Conservation (phyloP, 2,329 filamentous ascomycete species). For the Diaporthe sp. region DNA sequence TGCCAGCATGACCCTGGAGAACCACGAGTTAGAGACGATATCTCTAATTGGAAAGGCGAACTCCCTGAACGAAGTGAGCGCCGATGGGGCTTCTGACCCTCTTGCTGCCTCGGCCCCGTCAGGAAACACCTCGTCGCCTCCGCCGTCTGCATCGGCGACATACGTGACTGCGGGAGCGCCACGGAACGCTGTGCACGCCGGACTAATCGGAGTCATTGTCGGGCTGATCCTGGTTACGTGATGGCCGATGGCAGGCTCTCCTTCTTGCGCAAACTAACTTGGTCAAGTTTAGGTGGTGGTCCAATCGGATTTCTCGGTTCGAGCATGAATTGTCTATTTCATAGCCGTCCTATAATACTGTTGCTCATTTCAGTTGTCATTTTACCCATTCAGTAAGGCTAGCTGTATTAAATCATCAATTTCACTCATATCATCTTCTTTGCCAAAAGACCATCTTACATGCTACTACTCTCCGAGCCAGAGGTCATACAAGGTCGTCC, state of each 20-base stretch:
- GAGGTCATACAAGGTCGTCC: not conserved
- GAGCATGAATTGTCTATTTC: constrained; percentile 16
- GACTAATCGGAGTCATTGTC: not conserved
- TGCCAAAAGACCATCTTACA: not conserved
- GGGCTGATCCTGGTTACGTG: constrained; percentile 18
- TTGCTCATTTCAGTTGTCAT: constrained; percentile 26
- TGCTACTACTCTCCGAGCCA: not conserved
- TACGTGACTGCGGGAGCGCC: constrained; percentile 32
- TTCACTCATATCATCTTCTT: not conserved
- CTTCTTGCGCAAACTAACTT: constrained; percentile 9
- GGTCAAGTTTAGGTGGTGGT: constrained; percentile 6
- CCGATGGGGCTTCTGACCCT: not conserved
- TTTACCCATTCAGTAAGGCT: not conserved
- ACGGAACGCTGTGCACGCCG: constrained; percentile 1
- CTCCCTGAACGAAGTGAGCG: not conserved
- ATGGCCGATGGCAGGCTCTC: not conserved
- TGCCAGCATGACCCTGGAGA: constrained; percentile 22
- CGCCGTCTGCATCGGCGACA: constrained; percentile 7
- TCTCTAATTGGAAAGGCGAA: constrained; percentile 2
- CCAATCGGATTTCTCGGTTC: not conserved
- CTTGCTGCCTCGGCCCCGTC: not conserved
- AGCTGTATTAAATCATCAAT: constrained; percentile 20
- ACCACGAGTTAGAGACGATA: constrained; percentile 26
- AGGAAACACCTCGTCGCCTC: not conserved
- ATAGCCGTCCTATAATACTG: constrained; percentile 5